Evolutionary conservation across 164 flowering plant species (phyloP).

Genomic region (Platanus orientalis): DNA sequence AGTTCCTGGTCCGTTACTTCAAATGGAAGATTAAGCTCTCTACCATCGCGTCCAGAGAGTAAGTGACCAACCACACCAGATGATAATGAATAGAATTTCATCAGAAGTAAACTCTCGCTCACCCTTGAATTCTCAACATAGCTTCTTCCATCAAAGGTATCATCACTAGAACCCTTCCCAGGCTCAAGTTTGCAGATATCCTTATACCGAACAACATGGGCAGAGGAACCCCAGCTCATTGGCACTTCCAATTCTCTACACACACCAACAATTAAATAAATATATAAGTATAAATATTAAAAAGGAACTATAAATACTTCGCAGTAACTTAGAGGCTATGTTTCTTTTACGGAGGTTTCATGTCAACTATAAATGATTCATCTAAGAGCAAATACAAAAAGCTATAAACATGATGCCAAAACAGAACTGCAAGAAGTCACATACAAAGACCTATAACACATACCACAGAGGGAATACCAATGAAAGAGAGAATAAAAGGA

Average conservation of each 20-base stretch:
- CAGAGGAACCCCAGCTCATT: not conserved
- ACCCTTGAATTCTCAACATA: constrained; percentile 9
- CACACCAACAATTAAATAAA: not conserved
- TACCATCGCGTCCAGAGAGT: constrained; percentile 12
- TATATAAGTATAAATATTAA: not conserved
- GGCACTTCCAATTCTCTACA: not conserved
- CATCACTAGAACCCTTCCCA: not conserved
- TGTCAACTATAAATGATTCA: not conserved
- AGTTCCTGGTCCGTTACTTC: constrained; percentile 14
- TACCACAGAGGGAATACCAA: too few relatives aligned
- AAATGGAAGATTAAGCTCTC: constrained; percentile 24
- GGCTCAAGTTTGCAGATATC: not conserved
- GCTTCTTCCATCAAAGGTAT: not conserved
- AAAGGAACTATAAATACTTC: too few relatives aligned
- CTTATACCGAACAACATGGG: not conserved
- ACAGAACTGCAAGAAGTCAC: not conserved
- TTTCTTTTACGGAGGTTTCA: not conserved
- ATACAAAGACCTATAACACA: too few relatives aligned
- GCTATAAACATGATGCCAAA: not conserved
- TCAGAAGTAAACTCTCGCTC: constrained; percentile 15
- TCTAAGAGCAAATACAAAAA: not conserved
- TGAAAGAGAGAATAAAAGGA: not conserved
- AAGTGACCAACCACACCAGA: constrained; percentile 15
- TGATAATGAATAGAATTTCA: constrained; percentile 28
- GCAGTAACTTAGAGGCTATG: too few relatives aligned